Conservation (phyloP, 2,329 filamentous ascomycete genomes). For the Cladosporium velox region DNA sequence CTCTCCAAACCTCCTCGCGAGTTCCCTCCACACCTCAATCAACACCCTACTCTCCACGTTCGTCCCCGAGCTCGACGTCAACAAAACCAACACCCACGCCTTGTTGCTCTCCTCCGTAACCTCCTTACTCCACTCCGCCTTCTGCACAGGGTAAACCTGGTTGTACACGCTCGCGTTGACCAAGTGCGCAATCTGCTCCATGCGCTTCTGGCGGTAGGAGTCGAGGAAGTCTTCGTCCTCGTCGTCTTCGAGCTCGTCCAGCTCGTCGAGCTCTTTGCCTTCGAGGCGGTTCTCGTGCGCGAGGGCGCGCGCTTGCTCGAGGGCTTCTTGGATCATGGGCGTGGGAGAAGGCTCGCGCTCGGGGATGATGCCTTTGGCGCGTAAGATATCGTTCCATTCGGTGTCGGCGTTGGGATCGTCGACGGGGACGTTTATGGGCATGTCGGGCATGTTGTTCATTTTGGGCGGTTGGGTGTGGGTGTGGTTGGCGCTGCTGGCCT, state of each 20-base stretch:
- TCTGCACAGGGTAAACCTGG: slow-evolving; percentile 88
- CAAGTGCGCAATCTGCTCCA: slow-evolving; percentile 76
- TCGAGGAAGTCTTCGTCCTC: slow-evolving; percentile 93
- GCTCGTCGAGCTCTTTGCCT: slow-evolving; percentile 90
- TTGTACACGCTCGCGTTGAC: slow-evolving; percentile 79
- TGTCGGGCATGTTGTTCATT: slow-evolving; percentile 37
- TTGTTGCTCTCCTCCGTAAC: slow-evolving; percentile 87
- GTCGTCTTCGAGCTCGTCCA: slow-evolving; percentile 90
- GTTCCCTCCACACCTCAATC: slow-evolving; percentile 80
- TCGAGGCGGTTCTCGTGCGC: slow-evolving; percentile 92
- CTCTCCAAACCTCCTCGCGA: slow-evolving; percentile 84
- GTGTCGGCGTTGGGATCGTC: slow-evolving; percentile 96
- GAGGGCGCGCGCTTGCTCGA: slow-evolving; percentile 76
- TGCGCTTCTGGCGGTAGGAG: slow-evolving; percentile 81
- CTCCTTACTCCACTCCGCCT: slow-evolving; percentile 87
- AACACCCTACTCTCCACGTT: slow-evolving; percentile 85
- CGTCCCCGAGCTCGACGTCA: slow-evolving; percentile 74
- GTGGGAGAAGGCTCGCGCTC: slow-evolving; percentile 96
- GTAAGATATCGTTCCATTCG: slow-evolving; percentile 99
- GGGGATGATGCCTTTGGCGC: slow-evolving; percentile 95
- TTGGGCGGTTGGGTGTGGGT: neutral
- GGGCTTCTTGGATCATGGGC: slow-evolving; percentile 91
- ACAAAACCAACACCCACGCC: slow-evolving; percentile 69
- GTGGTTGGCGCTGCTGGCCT: neutral
- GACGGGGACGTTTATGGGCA: slow-evolving; percentile 75